phyloP scores from a whole-genome alignment of 2,329 filamentous ascomycete species.

The Beauveria pseudobassiana region DNA sequence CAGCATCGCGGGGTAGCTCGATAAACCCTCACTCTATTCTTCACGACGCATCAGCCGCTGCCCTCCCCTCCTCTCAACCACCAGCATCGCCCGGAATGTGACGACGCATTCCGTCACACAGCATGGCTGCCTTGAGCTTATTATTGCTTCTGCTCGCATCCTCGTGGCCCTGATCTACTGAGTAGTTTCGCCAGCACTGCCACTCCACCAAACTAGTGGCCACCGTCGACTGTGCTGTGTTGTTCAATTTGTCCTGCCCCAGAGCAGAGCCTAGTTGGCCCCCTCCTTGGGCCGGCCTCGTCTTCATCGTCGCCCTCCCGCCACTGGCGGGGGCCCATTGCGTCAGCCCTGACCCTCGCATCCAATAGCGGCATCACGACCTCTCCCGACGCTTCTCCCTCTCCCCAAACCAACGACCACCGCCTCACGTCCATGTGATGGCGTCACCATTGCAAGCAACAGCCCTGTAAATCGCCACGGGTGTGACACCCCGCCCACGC shows the following conservation, averaged over 20 bases:
- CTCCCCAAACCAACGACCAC: not conserved
- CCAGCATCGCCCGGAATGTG: not conserved
- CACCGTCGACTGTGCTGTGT: not conserved
- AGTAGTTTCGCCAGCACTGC: slow-evolving; percentile 6
- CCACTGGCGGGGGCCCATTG: not conserved
- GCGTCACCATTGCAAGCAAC: not conserved
- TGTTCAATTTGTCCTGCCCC: not conserved
- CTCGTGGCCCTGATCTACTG: not conserved
- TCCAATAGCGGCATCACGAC: slow-evolving; percentile 2
- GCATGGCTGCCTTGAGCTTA: not conserved
- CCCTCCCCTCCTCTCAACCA: not conserved
- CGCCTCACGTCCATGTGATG: slow-evolving; percentile 5
- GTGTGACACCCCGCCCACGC: not conserved
- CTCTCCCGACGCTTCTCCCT: not conserved
- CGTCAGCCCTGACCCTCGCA: not conserved
- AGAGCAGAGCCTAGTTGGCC: not conserved
- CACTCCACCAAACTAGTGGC: slow-evolving; percentile 7
- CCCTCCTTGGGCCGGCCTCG: not conserved
- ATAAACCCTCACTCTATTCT: not conserved
- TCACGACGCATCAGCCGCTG: not conserved
- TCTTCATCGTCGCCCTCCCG: not conserved
- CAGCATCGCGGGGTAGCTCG: slow-evolving; percentile 6
- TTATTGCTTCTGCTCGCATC: not conserved
- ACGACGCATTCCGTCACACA: slow-evolving; percentile 5
- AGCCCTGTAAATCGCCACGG: not conserved